Evolutionary conservation across 139 green algal species (phyloP), one percentile per base, ranked within the genome.

Genomic region (Micractinium sp.): DNA sequence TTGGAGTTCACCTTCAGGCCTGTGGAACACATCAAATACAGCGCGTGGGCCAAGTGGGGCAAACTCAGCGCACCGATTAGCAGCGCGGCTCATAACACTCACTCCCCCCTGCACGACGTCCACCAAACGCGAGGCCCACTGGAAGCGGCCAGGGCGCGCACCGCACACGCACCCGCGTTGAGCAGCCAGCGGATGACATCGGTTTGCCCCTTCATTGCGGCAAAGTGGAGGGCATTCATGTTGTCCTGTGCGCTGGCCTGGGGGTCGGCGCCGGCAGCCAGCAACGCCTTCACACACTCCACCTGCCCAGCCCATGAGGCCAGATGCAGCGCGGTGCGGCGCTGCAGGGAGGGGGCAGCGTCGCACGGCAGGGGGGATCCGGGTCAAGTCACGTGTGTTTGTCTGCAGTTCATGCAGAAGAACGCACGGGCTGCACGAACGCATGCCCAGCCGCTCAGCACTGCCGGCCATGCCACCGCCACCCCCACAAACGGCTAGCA

Each of bases 141-240:
- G 22, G 20, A 25, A 12, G 20, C 4, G 63, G 9, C 63, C 13
- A 2, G 63, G 20, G 63, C 63, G 20, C 63, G 16, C 12, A 25
- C 63, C 9, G 36, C 76, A 39, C 27, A 38, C 82, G n/a, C 63
- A 79, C 90, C 90, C 15, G 66, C 47, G 53, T 77, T 87, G 47
- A 92, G 86, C 31, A 98, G 89, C 31, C 80, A 79, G 23, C 93
- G 81, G 0, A 87, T 77, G 0, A 88, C 87, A 38, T 96, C 94
- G 15, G 53, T 63, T 36, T 96, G 93, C 0, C 95, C 96, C 84
- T 96, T 95, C 86, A 93, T 89, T 0, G 94, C 94, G 1, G 94
- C 94, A 91, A 97, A 97, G 82, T 97, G 96, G 80, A 98, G 89
- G 0, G 95, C 94, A 31, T 84, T 97, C 92, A 96, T 95, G 88